Base-by-base conservation (phyloP, 2,329 filamentous ascomycete genomes). In the Aschersonia sp. region DNA sequence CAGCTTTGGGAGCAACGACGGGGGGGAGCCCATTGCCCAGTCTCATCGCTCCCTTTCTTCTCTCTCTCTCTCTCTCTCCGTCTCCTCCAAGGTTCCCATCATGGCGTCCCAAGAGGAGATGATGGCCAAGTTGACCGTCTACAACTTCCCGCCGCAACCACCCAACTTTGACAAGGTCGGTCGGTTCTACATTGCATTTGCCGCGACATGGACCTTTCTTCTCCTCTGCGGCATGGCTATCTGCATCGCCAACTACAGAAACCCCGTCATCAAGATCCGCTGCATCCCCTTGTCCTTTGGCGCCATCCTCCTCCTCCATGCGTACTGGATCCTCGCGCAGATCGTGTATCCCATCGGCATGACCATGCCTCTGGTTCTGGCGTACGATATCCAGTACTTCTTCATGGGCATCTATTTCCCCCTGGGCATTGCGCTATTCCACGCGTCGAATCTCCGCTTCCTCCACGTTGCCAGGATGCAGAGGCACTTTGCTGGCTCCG, bases 341-440 rank as follows among this genome's bases (percentile, higher is more conserved):
- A 53, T 64, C 9, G 62, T 55, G 0, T 68, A 68, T 50, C 52
- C 62, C 1, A 47, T 67, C 29, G 65, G 64, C 0, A 54, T 37
- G 33, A 37, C 33, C 33, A 37, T 37, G 33, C 33, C 60, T 1
- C 50, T 65, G 2, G 57, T 62, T 30, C 71, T 76, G 0, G 72
- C 33, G 33, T 37, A 71, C 45, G 63, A 70, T 9, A 65, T 68
- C 8, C 73, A 81, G 57, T 83, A 71, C 57, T 83, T 77, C 73
- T 68, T 80, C 57, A 83, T 83, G 79, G 72, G 75, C 45, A 71
- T 76, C 43, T 79, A 76, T 57, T 63, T 83, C 6, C 80, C 79
- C 5, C 70, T 78, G 44, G 79, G 79, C 33, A 76, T 83, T 46
- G 79, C 77, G 12, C 64, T 83, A 2, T 83, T 83, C 56, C 78